Base-by-base conservation (phyloP, 768 basidiomycete genomes). In the Boletus vermiculosoides region DNA sequence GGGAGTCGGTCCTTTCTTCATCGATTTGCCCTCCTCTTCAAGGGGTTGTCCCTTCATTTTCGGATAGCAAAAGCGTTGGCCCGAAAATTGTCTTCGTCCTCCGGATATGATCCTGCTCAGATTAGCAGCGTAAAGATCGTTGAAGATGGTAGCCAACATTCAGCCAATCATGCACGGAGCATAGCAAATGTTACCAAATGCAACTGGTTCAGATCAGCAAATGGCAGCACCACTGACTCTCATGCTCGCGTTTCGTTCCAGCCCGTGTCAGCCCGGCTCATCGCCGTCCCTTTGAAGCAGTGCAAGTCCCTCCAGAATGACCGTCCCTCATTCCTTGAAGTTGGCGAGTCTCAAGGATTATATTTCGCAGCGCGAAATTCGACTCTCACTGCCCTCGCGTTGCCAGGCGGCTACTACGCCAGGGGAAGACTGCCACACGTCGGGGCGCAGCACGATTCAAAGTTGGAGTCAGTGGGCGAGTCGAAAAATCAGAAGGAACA, bases 391-490 rank as follows among this genome's bases (percentile, higher is more conserved):
- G 34, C 41, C 70, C 5, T 52, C 67, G 5, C 61, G 61, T 10
- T 20, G 59, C n/a, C n/a, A n/a, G 55, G 53, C 64, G 37, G 40
- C 61, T 16, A 36, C 61, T 16, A 36, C 44, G 4, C 28, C 66
- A 23, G 64, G 60, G 39, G 67, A 74, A 51, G 59, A 59, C 20
- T 55, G 62, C 51, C 61, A 67, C 30, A 40, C 59, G 12, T 52
- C 66, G 42, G 56, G 71, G 33, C 61, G 41, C 46, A 39, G 66
- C 55, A 66, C 62, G 11, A 58, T 59, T 55, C 80, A 80, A 57
- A 74, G 75, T 39, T 87, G 83, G 85, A 71, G 79, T 50, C 78
- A 81, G 25, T 89, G 87, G 86, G 84, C 86, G 5, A 79, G 81
- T 4, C 77, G 84, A 71, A 87, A 80, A 66, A 75, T 84, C 0